These are phyloP conservation scores for Cladorrhinum sp. DNA, from an alignment of 2,329 filamentous ascomycete species.

Conservation along the genomic window DNA sequence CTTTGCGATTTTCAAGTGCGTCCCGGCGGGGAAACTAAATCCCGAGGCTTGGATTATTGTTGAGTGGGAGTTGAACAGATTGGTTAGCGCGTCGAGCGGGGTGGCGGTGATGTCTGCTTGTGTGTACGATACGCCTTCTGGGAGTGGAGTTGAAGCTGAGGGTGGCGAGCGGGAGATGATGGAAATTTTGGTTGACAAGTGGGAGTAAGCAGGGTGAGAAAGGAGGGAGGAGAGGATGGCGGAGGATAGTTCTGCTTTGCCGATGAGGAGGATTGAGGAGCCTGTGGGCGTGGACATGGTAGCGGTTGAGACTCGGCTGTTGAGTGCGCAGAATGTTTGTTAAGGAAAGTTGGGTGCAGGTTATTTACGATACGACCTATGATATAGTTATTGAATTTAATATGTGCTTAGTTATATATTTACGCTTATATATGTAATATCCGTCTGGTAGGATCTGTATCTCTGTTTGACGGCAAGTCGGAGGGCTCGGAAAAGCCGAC, in stretches of 20 bases:
- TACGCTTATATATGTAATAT: too few species aligned
- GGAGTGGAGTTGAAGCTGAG: conserved; percentile 36
- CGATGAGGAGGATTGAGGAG: conserved; percentile 54
- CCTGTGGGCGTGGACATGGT: background rate
- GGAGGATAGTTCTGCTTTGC: conserved; percentile 63
- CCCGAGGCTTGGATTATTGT: conserved; percentile 60
- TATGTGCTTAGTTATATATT: too few species aligned
- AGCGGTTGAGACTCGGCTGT: too few species aligned
- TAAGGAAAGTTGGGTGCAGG: too few species aligned
- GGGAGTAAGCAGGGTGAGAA: conserved; percentile 38
- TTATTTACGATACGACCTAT: too few species aligned
- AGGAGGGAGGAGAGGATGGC: conserved; percentile 52
- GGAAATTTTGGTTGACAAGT: conserved; percentile 39
- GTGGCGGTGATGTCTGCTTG: conserved; percentile 43
- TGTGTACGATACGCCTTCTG: conserved; percentile 36
- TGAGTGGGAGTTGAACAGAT: conserved; percentile 45
- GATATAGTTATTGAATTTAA: too few species aligned
- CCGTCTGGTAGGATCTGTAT: too few species aligned
- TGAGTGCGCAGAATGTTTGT: too few species aligned
- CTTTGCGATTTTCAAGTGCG: conserved; percentile 54
- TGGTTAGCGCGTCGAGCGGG: conserved; percentile 37
- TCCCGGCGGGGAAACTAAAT: conserved; percentile 53
- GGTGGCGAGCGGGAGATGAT: conserved; percentile 50
- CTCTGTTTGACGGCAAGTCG: too few species aligned
- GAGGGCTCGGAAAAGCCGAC: too few species aligned